These are phyloP conservation scores for Epichloe amarillans DNA, from an alignment of 2,329 filamentous ascomycete genomes.

Conservation along the genomic window DNA sequence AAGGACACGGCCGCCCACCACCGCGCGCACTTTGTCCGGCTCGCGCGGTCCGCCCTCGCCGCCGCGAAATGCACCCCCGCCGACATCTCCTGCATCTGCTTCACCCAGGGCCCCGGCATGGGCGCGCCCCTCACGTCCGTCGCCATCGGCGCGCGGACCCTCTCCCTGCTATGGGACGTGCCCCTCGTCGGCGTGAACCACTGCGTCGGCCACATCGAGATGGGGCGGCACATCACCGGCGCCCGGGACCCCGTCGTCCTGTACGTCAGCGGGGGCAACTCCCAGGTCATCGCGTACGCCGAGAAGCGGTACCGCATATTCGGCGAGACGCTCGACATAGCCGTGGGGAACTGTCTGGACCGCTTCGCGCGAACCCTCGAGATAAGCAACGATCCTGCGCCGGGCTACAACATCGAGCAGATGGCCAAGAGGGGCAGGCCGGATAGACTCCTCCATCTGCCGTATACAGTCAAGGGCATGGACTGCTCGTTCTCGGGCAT, in stretches of 20 bases:
- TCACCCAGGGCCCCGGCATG: constrained; percentile 93
- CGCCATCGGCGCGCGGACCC: constrained; percentile 69
- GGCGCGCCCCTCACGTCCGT: constrained; percentile 81
- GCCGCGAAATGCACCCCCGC: constrained; percentile 47
- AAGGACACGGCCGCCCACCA: constrained; percentile 95
- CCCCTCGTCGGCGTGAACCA: constrained; percentile 94
- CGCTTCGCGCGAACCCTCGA: constrained; percentile 82
- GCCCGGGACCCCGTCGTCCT: constrained; percentile 86
- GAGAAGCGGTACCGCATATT: constrained; percentile 94
- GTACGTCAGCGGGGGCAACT: constrained; percentile 93
- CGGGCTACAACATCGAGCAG: constrained; percentile 96
- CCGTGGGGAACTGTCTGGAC: constrained; percentile 94
- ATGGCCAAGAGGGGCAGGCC: constrained; percentile 56
- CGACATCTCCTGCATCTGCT: constrained; percentile 86
- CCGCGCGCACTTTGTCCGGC: constrained; percentile 64
- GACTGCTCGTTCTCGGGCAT: constrained; percentile 95
- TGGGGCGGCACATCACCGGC: constrained; percentile 87
- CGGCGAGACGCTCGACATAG: constrained; percentile 93
- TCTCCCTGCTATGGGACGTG: constrained; percentile 73
- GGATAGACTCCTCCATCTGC: constrained; percentile 64
- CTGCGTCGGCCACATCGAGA: constrained; percentile 97
- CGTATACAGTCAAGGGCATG: constrained; percentile 97
- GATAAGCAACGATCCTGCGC: constrained; percentile 91
- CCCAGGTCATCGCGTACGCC: constrained; percentile 94
- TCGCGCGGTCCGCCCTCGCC: constrained; percentile 68